phyloP scores from a whole-genome alignment of 208 protist genomes.

The Leishmania martiniquensis region DNA sequence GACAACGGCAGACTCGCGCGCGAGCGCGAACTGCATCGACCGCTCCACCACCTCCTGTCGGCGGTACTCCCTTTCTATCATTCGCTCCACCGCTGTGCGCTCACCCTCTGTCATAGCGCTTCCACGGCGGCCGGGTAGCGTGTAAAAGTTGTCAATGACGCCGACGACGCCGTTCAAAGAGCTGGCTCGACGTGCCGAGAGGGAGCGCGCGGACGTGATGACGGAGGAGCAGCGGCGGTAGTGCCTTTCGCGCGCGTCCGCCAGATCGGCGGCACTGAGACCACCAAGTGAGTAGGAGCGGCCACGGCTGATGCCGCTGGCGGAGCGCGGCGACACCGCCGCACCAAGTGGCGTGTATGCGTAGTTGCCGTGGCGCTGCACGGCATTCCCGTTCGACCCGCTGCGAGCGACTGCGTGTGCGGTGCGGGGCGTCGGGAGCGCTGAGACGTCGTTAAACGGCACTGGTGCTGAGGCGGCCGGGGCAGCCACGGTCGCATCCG shows the following conservation, averaged over 20 bases:
- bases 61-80: constrained; percentile 63
- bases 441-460: not conserved
- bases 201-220: constrained; percentile 40
- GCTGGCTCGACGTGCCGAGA: constrained; percentile 39
- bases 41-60: constrained; percentile 46
- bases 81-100: constrained; percentile 45
- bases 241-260: constrained; percentile 16
- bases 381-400: not conserved
- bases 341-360: constrained; percentile 12
- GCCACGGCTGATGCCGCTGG: constrained; percentile 25
- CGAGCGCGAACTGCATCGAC: constrained; percentile 30
- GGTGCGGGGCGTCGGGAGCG: constrained; percentile 14
- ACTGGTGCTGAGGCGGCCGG: constrained; percentile 5
- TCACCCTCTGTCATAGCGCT: constrained; percentile 53
- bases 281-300: constrained; percentile 12
- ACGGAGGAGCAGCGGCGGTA: constrained; percentile 44
- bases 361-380: not conserved
- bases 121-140: constrained; percentile 6
- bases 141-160: constrained; percentile 13
- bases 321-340: constrained; percentile 11
- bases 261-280: constrained; percentile 12
- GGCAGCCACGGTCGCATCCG: constrained; percentile 3
- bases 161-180: constrained; percentile 31
- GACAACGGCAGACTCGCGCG: constrained; percentile 36
- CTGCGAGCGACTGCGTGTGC: not conserved